Conservation (phyloP, 2,329 filamentous ascomycete species). For the Cryphonectria japonica region DNA sequence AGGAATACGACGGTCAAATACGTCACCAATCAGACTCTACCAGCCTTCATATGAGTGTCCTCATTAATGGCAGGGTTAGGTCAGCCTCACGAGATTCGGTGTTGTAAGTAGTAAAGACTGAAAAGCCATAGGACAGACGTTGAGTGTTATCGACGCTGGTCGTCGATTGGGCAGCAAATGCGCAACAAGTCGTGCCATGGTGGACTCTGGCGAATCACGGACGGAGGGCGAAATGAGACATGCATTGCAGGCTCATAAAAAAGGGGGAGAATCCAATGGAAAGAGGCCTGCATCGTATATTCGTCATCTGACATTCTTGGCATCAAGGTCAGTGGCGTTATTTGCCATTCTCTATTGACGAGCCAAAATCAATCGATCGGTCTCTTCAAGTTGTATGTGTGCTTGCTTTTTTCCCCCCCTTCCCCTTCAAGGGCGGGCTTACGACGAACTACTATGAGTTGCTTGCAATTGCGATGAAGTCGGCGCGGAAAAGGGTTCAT, state of each 20-base stretch:
- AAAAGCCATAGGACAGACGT: neutral
- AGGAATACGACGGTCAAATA: neutral
- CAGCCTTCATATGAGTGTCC: neutral
- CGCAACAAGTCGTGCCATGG: neutral
- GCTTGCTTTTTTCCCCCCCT: too few species aligned
- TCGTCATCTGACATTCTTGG: neutral
- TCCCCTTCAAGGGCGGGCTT: too few species aligned
- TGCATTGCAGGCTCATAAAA: neutral
- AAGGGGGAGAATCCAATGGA: neutral
- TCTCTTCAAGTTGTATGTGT: neutral
- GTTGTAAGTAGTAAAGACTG: neutral
- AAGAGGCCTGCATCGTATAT: neutral
- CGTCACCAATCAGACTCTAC: neutral
- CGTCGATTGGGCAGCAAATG: neutral
- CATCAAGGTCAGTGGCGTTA: neutral
- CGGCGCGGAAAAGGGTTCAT: neutral
- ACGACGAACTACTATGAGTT: too few species aligned
- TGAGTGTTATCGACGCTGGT: neutral
- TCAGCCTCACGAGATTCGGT: neutral
- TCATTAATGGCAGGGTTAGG: neutral
- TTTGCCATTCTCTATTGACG: neutral
- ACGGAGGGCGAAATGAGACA: neutral
- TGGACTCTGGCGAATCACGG: neutral
- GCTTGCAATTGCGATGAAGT: neutral
- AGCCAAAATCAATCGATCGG: neutral